Conservation (phyloP, 768 basidiomycete species). For the Clitopilus hobsonii region DNA sequence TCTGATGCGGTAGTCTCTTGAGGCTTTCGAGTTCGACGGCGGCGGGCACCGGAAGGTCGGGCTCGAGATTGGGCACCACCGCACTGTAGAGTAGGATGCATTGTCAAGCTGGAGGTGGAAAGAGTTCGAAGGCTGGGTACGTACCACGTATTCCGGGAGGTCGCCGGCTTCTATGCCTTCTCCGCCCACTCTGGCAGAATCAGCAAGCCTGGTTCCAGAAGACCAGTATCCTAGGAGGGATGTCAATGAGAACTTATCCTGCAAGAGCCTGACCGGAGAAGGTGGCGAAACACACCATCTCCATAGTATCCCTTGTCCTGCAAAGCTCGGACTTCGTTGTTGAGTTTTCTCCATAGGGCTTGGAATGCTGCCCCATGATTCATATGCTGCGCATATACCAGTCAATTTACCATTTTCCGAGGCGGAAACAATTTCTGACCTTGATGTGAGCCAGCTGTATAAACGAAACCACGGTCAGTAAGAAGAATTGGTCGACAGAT, state of each 20-base stretch:
- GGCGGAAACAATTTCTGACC: slow-evolving; percentile 30
- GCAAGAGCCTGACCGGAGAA: neutral
- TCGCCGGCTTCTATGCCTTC: slow-evolving; percentile 50
- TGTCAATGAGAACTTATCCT: slow-evolving; percentile 1
- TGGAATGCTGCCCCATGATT: slow-evolving; percentile 77
- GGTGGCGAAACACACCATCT: slow-evolving; percentile 48
- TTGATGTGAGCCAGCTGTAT: slow-evolving; percentile 77
- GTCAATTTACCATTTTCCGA: neutral
- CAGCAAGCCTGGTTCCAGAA: slow-evolving; percentile 63
- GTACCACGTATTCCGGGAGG: slow-evolving; percentile 75
- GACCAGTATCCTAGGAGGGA: slow-evolving; percentile 83
- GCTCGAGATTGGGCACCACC: slow-evolving; percentile 71
- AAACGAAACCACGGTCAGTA: neutral
- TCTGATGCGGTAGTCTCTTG: slow-evolving; percentile 38
- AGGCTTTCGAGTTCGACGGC: slow-evolving; percentile 27
- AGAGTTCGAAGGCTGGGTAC: slow-evolving; percentile 5
- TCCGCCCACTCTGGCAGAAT: slow-evolving; percentile 52
- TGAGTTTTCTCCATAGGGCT: slow-evolving; percentile 63
- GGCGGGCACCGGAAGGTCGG: slow-evolving; percentile 46
- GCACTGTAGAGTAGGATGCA: slow-evolving; percentile 40
- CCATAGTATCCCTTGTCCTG: slow-evolving; percentile 78
- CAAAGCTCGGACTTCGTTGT: slow-evolving; percentile 61
- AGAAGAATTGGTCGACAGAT: too few relatives aligned
- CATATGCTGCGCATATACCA: slow-evolving; percentile 53
- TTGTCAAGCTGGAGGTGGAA: neutral